Evolutionary conservation across 352 stramenopile genomes (phyloP), one percentile per base, ranked within the genome.

Genomic region (Thalassiosira livingstoniorum): DNA sequence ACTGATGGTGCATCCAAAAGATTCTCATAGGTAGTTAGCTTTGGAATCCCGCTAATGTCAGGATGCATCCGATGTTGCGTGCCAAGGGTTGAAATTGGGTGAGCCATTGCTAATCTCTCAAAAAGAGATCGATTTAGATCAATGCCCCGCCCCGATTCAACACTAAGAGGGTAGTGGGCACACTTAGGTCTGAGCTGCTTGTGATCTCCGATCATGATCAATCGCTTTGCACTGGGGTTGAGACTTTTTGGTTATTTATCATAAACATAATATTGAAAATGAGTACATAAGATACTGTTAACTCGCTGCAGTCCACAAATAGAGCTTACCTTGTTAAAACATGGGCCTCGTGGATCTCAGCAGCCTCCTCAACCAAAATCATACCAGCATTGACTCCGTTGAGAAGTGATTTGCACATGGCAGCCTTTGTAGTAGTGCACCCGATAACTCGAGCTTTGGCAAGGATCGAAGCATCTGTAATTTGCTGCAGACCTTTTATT

Each of bases 181-280:
- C 94, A 88, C 21, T 93, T 87, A 1, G 93, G 93, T 15, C 93
- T 90, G 32, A 96, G 74, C 75, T 96, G 93, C 58, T 95, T 76
- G 78, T 96, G 93, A 51, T 96, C 93, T 13, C 92, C 93, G 78
- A 96, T 96, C 63, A 95, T 84, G 39, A 96, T 90, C 13, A 96
- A 73, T 35, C 95, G 92, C 55, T 96, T 85, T 37, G 85, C 91
- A 0, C 71, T 72, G n/a, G 81, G 73, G 21, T 86, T 90, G 32
- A 96, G 68, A 60, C 53, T 78, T n/a, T 63, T 63, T n/a, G 54
- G 3, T 5, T n/a, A n/a, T n/a, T n/a, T n/a, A n/a, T 18, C 4
- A 35, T 29, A 63, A 5, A 31, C n/a, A 63, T 37, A 18, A 4
- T 63, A 31, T 63, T 63, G n/a, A 35, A 7, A 47, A 18, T 15